phyloP scores from a whole-genome alignment of 371 early-diverging fungal genomes.

The Cokeromyces recurvatus region DNA sequence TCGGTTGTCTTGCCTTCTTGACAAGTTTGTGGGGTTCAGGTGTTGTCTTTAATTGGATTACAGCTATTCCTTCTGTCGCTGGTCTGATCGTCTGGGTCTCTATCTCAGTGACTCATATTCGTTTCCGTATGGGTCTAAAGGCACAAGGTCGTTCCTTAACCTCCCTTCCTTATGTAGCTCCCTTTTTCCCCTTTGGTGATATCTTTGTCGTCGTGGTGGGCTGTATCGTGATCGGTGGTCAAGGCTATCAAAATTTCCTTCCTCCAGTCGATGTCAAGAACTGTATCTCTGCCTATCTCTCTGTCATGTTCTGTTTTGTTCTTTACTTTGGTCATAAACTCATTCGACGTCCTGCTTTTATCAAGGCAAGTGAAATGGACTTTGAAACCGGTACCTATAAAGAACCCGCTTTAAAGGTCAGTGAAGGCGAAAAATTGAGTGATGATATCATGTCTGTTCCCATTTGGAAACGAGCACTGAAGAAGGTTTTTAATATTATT shows the following conservation, averaged over 20 bases:
- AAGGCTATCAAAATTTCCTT: constrained; percentile 50
- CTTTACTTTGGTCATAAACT: constrained; percentile 50
- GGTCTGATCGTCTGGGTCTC: constrained; percentile 79
- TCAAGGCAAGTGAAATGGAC: constrained; percentile 27
- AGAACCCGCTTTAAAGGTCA: no score
- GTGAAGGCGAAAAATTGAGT: no score
- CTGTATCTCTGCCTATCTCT: constrained; percentile 42
- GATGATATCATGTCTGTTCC: no score
- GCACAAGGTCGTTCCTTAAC: constrained; percentile 61
- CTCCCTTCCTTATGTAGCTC: constrained; percentile 66
- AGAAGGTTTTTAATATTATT: no score
- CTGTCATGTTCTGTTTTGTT: constrained; percentile 39
- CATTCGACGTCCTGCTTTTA: constrained; percentile 14
- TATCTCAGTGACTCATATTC: constrained; percentile 69
- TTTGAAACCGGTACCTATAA: constrained; percentile 32
- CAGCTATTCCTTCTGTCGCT: constrained; percentile 64
- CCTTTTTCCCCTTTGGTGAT: constrained; percentile 67
- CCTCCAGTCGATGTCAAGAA: constrained; percentile 33
- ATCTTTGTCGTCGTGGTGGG: constrained; percentile 56
- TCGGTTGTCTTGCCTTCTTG: constrained; percentile 54
- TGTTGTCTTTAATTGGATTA: constrained; percentile 65
- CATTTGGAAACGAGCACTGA: no score
- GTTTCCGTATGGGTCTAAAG: constrained; percentile 72
- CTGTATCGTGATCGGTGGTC: constrained; percentile 56
- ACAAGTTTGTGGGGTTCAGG: constrained; percentile 48